Evolutionary conservation across 176 grass and related monocot genomes (phyloP), one percentile per base, ranked within the genome.

Genomic region (Oropetium thomaeum): DNA sequence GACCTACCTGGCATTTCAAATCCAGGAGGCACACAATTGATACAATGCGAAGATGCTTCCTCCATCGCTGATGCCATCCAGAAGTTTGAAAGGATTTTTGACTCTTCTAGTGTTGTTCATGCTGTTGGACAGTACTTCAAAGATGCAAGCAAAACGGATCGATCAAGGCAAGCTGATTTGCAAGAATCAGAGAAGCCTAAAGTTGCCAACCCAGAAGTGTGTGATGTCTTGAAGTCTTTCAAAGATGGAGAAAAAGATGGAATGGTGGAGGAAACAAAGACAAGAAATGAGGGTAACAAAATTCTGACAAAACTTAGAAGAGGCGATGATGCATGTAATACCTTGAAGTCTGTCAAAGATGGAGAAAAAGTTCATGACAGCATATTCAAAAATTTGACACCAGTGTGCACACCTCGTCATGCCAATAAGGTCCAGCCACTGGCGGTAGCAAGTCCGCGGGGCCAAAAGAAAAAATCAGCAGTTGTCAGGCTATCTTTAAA

Each of bases 401-500:
- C 96, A 63, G 90, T 84, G 87, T 99, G 96, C 80, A 84, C 89
- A 2, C 96, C 87, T 77, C 84, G 85, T 29, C 84, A 89, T 33
- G 73, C 79, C 54, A 92, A 90, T 45, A 99, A 99, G 72, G 82
- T 92, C 62, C 85, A 89, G 10, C 91, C 92, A 5, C 58, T 92
- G 68, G 84, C 67, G 5, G 73, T 76, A 26, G 71, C 84, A 37
- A 95, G 91, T 62, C 87, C 91, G 10, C 75, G 69, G 39, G 72
- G 76, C 43, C 91, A 95, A 62, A 99, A 85, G 79, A 90, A 84
- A 83, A 99, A 92, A 30, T 90, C 89, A 19, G 87, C 82, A 30
- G 87, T 99, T 71, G 93, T 99, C 37, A 84, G 75, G 81, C 87
- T 99, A 38, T 99, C 96, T 71, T 88, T 95, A 69, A 99, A 94